Evolutionary conservation across 2,329 filamentous ascomycete genomes (phyloP).

Genomic region (Albifimbria verrucaria): DNA sequence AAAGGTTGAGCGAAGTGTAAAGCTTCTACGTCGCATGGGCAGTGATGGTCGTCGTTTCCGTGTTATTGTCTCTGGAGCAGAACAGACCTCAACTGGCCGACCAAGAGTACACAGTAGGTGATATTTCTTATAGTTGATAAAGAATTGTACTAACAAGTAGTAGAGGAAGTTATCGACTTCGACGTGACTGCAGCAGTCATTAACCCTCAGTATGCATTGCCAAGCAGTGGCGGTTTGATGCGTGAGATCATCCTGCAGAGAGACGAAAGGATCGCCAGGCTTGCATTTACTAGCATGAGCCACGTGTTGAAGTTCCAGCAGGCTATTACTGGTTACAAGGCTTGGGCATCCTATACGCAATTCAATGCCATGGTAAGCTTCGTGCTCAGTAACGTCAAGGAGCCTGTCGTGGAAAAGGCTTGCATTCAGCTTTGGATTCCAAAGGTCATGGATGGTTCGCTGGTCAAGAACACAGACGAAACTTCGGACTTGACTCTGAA

Average conservation of each 20-base stretch:
- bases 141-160: constrained; percentile 4
- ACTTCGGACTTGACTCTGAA: constrained; percentile 7
- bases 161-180: constrained; percentile 27
- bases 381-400: constrained; percentile 18
- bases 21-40: constrained; percentile 23
- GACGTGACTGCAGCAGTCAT: constrained; percentile 23
- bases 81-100: constrained; percentile 13
- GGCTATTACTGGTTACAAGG: constrained; percentile 28
- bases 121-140: not conserved
- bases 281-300: constrained; percentile 21
- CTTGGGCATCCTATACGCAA: constrained; percentile 22
- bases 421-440: constrained; percentile 30
- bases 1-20: constrained; percentile 18
- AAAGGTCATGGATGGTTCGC: constrained; percentile 20
- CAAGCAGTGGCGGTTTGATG: constrained; percentile 11
- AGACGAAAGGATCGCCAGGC: constrained; percentile 26
- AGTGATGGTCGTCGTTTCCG: constrained; percentile 22
- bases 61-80: constrained; percentile 20
- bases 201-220: constrained; percentile 26
- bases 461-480: constrained; percentile 24
- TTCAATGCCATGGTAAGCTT: constrained; percentile 25
- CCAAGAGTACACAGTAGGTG: constrained; percentile 19
- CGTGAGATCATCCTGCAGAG: constrained; percentile 25
- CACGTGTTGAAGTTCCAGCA: constrained; percentile 29
- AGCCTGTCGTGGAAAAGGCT: constrained; percentile 22